Evolutionary conservation across 2,329 filamentous ascomycete species (phyloP).

Genomic region (Epichloe sp.): DNA sequence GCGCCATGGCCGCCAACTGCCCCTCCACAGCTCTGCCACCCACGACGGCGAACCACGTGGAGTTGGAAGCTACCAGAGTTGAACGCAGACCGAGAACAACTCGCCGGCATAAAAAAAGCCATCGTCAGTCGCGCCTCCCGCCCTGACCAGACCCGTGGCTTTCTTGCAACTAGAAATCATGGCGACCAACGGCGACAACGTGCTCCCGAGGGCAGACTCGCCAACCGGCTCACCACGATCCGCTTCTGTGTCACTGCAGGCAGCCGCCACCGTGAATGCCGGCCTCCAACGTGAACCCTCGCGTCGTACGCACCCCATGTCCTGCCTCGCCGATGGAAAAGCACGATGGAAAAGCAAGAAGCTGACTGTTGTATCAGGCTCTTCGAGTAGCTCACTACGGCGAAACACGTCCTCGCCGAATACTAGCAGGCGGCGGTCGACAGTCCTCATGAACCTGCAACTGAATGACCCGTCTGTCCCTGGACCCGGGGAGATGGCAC

Average conservation of each 20-base stretch:
- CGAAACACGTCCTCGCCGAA: constrained; percentile 32
- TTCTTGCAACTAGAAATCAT: constrained; percentile 5
- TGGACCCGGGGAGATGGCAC: constrained; percentile 54
- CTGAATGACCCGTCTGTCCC: constrained; percentile 58
- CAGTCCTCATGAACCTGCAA: constrained; percentile 59
- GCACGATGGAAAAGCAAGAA: neutral
- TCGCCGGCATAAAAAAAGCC: neutral
- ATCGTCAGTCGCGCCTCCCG: neutral
- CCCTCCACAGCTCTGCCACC: neutral
- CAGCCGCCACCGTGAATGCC: constrained; percentile 65
- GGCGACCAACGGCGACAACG: constrained; percentile 17
- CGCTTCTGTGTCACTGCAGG: constrained; percentile 58
- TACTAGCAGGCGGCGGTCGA: constrained; percentile 48
- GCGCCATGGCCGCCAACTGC: neutral
- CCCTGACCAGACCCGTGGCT: neutral
- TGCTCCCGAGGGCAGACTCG: constrained; percentile 27
- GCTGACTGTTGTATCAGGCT: constrained; percentile 24
- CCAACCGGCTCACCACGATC: constrained; percentile 50
- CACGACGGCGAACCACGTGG: neutral
- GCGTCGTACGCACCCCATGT: constrained; percentile 29
- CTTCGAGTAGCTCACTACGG: constrained; percentile 38
- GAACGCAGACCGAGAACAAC: neutral
- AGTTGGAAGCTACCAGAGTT: neutral
- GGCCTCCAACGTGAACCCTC: constrained; percentile 55
- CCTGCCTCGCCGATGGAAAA: neutral